Percentiles rank a stretch among this genome's conserved stretches.
phyloP scores from a whole-genome alignment of 1,139 yeast species.

The Blastobotrys persicus region DNA sequence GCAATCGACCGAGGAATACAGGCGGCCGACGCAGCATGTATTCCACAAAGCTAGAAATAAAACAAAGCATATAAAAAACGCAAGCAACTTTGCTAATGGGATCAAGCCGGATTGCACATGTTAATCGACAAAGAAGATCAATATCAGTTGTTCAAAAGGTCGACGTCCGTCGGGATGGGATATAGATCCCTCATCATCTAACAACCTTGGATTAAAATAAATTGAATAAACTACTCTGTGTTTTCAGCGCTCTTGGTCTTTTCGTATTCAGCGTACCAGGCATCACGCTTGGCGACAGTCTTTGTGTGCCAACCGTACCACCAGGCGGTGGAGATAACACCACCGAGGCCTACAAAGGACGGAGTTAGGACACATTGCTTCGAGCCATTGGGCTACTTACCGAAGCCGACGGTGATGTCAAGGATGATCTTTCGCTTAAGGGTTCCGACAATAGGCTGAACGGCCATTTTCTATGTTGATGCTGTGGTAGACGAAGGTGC shows the following conservation, averaged over 20 bases:
- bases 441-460: constrained; percentile 87
- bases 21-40: too few relatives aligned
- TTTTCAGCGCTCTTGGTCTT: constrained; percentile 59
- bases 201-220: too few relatives aligned
- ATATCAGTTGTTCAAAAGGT: too few relatives aligned
- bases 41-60: too few relatives aligned
- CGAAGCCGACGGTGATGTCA: constrained; percentile 61
- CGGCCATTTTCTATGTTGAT: constrained; percentile 25
- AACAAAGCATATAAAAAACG: too few relatives aligned
- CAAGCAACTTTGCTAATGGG: too few relatives aligned
- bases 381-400: constrained; percentile 36
- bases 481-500: constrained; percentile 2
- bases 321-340: constrained; percentile 58
- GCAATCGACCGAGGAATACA: too few relatives aligned
- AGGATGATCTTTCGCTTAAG: constrained; percentile 78
- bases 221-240: constrained; percentile 1
- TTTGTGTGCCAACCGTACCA: constrained; percentile 79
- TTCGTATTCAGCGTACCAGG: constrained; percentile 74
- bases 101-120: too few relatives aligned
- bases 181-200: too few relatives aligned
- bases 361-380: too few relatives aligned
- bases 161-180: too few relatives aligned
- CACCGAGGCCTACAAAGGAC: constrained; percentile 42
- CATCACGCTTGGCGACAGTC: constrained; percentile 71
- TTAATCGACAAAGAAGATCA: too few relatives aligned